Evolutionary conservation across 2,329 filamentous ascomycete species (phyloP).

Genomic region (Cladophialophora bantiana): DNA sequence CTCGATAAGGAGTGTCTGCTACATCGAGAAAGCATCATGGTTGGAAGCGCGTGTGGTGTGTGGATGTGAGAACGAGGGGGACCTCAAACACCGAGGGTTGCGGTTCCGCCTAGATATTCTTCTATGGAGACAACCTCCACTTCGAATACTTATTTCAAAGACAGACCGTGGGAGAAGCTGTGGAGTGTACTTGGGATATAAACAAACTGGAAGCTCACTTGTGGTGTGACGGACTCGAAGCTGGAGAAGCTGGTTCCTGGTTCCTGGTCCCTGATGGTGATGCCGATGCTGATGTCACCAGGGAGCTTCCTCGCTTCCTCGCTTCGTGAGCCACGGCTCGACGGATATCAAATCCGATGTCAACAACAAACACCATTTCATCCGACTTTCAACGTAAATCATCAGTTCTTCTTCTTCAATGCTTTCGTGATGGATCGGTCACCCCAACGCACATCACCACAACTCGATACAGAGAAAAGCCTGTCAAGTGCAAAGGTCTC

Average conservation of each 20-base stretch:
- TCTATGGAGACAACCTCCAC: neutral
- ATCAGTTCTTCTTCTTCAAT: neutral
- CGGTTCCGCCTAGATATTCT: neutral
- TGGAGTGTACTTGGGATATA: neutral
- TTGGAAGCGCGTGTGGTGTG: neutral
- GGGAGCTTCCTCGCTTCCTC: no score
- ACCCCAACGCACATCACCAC: neutral
- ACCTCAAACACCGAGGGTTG: neutral
- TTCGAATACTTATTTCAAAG: neutral
- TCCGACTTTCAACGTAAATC: neutral
- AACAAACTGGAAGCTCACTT: neutral
- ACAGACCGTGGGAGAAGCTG: neutral
- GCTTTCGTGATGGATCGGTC: neutral
- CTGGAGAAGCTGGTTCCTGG: neutral
- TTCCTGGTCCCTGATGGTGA: no score
- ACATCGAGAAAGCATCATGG: slow-evolving; percentile 33
- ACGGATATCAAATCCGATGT: neutral
- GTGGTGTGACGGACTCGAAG: neutral
- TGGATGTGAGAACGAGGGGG: neutral
- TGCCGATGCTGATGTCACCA: slow-evolving; percentile 17
- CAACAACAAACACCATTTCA: neutral
- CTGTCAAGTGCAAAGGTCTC: neutral
- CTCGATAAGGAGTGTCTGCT: slow-evolving; percentile 15
- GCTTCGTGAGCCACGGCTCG: neutral
- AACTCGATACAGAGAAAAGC: neutral